Evolutionary conservation across 2,329 filamentous ascomycete genomes (phyloP).

Genomic region (Fusarium goolgardi): DNA sequence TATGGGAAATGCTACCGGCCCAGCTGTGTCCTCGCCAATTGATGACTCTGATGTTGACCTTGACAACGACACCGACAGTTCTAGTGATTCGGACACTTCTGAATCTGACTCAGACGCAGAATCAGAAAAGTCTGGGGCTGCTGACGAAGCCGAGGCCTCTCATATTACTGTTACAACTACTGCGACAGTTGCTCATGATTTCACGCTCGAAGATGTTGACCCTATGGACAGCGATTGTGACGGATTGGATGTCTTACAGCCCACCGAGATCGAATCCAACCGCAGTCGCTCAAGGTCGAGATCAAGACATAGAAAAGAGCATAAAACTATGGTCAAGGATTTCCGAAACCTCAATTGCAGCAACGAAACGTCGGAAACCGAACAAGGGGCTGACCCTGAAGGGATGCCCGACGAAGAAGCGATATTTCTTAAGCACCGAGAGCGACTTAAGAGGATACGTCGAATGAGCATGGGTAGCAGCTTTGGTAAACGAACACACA

Average conservation of each 20-base stretch:
- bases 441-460: slow-evolving; percentile 57
- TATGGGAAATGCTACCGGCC: slow-evolving; percentile 40
- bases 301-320: slow-evolving; percentile 55
- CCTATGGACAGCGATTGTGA: slow-evolving; percentile 60
- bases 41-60: slow-evolving; percentile 35
- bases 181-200: slow-evolving; percentile 44
- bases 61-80: slow-evolving; percentile 28
- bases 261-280: slow-evolving; percentile 61
- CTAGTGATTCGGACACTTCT: slow-evolving; percentile 37
- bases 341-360: slow-evolving; percentile 61
- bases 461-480: slow-evolving; percentile 65
- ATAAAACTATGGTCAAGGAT: slow-evolving; percentile 58
- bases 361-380: slow-evolving; percentile 53
- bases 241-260: slow-evolving; percentile 56
- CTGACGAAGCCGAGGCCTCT: slow-evolving; percentile 41
- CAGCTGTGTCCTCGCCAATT: slow-evolving; percentile 20
- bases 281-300: slow-evolving; percentile 56
- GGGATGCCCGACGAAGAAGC: slow-evolving; percentile 55
- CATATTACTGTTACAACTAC: slow-evolving; percentile 35
- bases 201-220: slow-evolving; percentile 62
- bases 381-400: slow-evolving; percentile 51
- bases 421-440: slow-evolving; percentile 54
- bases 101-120: slow-evolving; percentile 40
- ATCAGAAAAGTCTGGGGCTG: slow-evolving; percentile 42
- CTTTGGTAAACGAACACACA: slow-evolving; percentile 66